Evolutionary conservation across 345 rosid genomes (phyloP).

Genomic region (Firmiana major): DNA sequence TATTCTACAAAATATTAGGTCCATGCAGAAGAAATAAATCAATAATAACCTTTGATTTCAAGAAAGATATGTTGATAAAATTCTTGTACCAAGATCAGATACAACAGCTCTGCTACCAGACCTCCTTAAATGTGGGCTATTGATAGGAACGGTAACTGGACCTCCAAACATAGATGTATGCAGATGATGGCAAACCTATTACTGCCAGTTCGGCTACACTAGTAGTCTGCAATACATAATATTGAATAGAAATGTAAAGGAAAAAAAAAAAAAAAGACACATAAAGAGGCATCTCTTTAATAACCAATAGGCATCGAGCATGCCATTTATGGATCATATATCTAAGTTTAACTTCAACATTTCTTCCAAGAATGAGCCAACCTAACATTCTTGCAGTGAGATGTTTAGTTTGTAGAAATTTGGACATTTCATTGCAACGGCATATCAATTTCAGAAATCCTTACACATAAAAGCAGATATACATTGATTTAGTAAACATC

Average conservation of each 20-base stretch:
- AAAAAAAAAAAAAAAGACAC: background rate
- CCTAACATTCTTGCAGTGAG: background rate
- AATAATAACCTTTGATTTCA: background rate
- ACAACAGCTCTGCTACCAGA: conserved; percentile 67
- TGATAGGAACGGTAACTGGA: conserved; percentile 39
- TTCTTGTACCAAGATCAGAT: conserved; percentile 56
- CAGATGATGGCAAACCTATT: background rate
- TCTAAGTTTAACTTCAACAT: background rate
- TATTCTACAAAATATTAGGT: conserved; percentile 11
- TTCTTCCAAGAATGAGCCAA: background rate
- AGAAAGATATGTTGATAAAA: background rate
- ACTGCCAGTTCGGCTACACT: background rate
- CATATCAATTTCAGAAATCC: background rate
- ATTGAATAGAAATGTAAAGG: background rate
- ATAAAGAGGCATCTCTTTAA: background rate
- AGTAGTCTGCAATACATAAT: background rate
- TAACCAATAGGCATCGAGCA: background rate
- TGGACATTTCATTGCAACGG: background rate
- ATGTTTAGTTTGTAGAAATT: background rate
- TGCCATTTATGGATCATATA: background rate
- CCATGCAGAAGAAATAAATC: background rate
- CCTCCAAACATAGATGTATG: conserved; percentile 71
- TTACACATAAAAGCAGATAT: background rate
- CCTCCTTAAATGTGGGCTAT: conserved; percentile 80
- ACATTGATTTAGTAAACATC: background rate